Evolutionary conservation across 495 filamentous ascomycete species (phyloP).

Genomic region (Parathielavia appendiculata): DNA sequence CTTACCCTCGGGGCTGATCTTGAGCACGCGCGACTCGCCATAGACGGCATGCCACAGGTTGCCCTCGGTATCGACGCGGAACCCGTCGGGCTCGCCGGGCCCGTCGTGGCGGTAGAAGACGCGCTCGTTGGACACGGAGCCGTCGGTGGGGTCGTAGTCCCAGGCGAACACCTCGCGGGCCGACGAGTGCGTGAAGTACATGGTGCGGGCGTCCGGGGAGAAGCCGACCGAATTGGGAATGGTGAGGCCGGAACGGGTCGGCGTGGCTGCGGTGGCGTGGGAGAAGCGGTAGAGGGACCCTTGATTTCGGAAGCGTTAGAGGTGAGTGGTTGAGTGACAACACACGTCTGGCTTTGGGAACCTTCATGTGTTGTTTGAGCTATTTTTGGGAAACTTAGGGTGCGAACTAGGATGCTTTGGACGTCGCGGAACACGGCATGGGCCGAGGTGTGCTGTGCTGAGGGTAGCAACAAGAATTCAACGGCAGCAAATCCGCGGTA

Average conservation of each 20-base stretch:
- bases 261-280: conserved; percentile 17
- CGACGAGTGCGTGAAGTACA: conserved; percentile 80
- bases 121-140: conserved; percentile 60
- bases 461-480: neutral
- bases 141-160: conserved; percentile 62
- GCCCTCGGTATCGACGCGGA: conserved; percentile 65
- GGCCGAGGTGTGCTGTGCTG: neutral
- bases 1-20: conserved; percentile 58
- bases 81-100: conserved; percentile 65
- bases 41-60: conserved; percentile 76
- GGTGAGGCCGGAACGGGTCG: conserved; percentile 39
- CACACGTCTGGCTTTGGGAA: neutral
- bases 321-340: neutral
- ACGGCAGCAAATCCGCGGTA: neutral
- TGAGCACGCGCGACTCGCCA: conserved; percentile 62
- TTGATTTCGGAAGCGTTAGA: conserved; percentile 10
- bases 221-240: conserved; percentile 87
- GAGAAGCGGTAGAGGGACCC: conserved; percentile 41
- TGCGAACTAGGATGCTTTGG: neutral
- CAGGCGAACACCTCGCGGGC: conserved; percentile 67
- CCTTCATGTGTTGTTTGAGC: neutral
- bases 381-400: neutral
- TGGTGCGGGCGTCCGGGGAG: conserved; percentile 61
- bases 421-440: conserved; percentile 5
- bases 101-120: conserved; percentile 61